A percentile compares a stretch with the other conserved stretches of the same genome.
Conservation (phyloP, 139 green algal species). For the Micractinium sp. region DNA sequence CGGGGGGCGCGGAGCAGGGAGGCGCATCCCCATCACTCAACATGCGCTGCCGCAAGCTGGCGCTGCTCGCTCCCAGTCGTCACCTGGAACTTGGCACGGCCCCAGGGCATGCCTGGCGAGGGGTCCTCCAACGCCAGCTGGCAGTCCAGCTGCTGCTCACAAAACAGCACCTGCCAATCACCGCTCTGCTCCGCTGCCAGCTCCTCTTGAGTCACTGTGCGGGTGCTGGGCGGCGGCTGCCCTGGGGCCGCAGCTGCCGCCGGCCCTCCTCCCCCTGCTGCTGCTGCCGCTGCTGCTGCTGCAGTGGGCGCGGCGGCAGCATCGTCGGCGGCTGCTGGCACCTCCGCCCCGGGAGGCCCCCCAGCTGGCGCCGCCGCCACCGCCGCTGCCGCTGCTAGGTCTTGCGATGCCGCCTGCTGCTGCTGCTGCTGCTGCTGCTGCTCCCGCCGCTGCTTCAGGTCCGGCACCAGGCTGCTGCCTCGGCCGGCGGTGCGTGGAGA, state of each 20-base stretch:
- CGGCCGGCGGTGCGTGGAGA: not conserved
- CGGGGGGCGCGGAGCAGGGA: too few relatives aligned
- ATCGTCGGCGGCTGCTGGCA: not conserved
- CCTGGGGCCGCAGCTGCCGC: not conserved
- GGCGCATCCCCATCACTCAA: not conserved
- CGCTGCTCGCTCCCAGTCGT: not conserved
- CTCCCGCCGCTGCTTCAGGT: not conserved
- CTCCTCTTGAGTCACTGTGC: slow-evolving; percentile 3
- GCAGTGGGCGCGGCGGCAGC: not conserved
- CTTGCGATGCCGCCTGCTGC: not conserved
- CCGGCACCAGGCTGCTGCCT: slow-evolving; percentile 5
- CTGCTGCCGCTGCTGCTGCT: not conserved
- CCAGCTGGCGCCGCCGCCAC: not conserved
- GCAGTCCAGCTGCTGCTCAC: slow-evolving; percentile 64
- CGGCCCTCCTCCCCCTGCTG: not conserved
- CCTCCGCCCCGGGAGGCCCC: not conserved
- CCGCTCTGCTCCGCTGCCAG: slow-evolving; percentile 19
- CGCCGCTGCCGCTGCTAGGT: not conserved
- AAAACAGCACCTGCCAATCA: slow-evolving; percentile 55
- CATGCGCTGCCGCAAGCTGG: not conserved
- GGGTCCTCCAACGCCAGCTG: slow-evolving; percentile 70
- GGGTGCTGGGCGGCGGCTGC: not conserved
- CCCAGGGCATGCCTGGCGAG: slow-evolving; percentile 60
- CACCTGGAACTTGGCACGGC: slow-evolving; percentile 54
- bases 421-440: not conserved